Evolutionary conservation across 306 rosid genomes (phyloP).

Genomic region (Alnus rubra): DNA sequence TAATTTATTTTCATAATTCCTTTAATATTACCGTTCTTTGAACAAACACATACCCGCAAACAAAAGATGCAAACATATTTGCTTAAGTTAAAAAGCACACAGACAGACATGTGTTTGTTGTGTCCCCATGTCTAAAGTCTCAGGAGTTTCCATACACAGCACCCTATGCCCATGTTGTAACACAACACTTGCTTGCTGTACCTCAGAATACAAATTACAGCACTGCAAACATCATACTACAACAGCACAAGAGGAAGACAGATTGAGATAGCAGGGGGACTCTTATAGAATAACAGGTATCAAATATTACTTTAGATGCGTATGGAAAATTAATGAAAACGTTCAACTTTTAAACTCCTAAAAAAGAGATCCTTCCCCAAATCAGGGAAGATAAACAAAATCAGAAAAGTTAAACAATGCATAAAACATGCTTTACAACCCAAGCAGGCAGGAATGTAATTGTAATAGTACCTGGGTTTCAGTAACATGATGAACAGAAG

Average conservation of each 20-base stretch:
- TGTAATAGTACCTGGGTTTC: constrained; percentile 76
- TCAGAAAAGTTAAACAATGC: neutral
- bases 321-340: neutral
- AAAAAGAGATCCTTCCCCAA: neutral
- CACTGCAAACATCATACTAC: neutral
- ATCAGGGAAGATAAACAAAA: neutral
- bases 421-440: constrained; percentile 12
- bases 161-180: neutral
- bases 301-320: neutral
- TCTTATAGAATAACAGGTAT: neutral
- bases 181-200: neutral
- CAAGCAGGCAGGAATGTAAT: constrained; percentile 36
- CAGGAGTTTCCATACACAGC: neutral
- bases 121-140: neutral
- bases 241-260: neutral
- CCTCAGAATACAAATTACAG: neutral
- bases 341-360: neutral
- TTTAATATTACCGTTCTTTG: neutral
- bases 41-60: neutral
- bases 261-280: neutral
- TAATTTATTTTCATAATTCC: neutral
- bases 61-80: neutral
- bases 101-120: neutral
- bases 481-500: constrained; percentile 84
- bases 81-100: neutral